Conservation (phyloP, 1,139 yeast species). For the Suhomyces coccinellae region DNA sequence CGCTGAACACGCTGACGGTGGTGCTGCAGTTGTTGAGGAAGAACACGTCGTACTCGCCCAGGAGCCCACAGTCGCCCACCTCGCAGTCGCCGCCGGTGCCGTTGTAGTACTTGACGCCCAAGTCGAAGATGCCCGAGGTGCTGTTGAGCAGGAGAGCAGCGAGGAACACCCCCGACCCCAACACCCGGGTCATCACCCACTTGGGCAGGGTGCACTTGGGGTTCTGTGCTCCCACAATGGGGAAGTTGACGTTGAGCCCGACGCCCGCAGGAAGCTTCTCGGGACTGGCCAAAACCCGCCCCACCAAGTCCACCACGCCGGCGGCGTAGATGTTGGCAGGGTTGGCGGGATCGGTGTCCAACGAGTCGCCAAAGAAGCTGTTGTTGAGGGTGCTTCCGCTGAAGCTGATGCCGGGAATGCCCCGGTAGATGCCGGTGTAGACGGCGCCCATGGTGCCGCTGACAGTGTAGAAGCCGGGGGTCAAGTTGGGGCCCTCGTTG, state of each 20-base stretch:
- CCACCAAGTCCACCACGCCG: slow-evolving; percentile 38
- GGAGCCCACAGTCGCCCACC: slow-evolving; percentile 35
- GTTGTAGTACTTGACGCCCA: slow-evolving; percentile 23
- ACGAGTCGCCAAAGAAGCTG: slow-evolving; percentile 43
- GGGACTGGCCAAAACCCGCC: slow-evolving; percentile 29
- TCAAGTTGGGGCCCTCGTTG: slow-evolving; percentile 46
- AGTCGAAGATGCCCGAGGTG: slow-evolving; percentile 21
- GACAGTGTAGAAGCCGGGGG: slow-evolving; percentile 37
- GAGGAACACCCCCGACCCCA: slow-evolving; percentile 36
- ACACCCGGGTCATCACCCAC: slow-evolving; percentile 38
- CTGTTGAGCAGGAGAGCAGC: slow-evolving; percentile 30
- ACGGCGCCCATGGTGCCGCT: slow-evolving; percentile 50
- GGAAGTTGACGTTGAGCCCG: slow-evolving; percentile 50
- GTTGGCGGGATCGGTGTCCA: slow-evolving; percentile 28
- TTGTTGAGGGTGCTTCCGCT: slow-evolving; percentile 42
- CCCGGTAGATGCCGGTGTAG: slow-evolving; percentile 43
- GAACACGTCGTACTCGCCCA: slow-evolving; percentile 30
- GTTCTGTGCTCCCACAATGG: slow-evolving; percentile 35
- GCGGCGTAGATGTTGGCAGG: slow-evolving; percentile 43
- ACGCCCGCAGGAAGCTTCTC: slow-evolving; percentile 38
- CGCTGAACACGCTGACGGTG: slow-evolving; percentile 37
- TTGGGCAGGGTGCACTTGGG: slow-evolving; percentile 36
- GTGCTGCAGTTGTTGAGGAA: slow-evolving; percentile 27
- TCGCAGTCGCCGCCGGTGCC: slow-evolving; percentile 25
- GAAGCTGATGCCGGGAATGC: slow-evolving; percentile 42